Evolutionary conservation across 148 eudicot genomes (phyloP).

Genomic region (Vaccinium corymbosum): DNA sequence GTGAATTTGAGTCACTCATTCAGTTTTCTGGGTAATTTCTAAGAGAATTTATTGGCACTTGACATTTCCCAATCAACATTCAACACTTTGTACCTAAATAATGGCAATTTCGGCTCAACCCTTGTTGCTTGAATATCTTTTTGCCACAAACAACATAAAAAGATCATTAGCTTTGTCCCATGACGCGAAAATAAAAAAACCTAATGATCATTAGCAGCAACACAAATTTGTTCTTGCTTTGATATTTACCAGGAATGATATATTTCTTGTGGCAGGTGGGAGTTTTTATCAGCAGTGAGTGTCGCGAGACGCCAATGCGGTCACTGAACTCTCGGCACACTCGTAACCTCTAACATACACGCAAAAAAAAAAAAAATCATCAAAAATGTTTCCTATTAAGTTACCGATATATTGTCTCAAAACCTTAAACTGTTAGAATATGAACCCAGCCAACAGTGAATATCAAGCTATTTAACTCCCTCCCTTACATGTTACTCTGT

Average conservation of each 20-base stretch:
- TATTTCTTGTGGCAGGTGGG: conserved; percentile 39
- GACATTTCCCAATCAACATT: too few species aligned
- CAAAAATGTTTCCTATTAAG: neutral
- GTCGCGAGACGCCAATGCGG: conserved; percentile 24
- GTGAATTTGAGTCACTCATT: too few species aligned
- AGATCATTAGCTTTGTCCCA: neutral
- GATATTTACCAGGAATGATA: conserved; percentile 28
- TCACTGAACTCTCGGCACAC: conserved; percentile 20
- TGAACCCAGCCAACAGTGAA: neutral
- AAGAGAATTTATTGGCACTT: too few species aligned
- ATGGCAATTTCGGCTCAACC: conserved; percentile 6
- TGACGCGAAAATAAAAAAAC: neutral
- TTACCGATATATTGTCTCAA: neutral
- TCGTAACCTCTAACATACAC: conserved; percentile 25
- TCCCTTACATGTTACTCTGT: neutral
- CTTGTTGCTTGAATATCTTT: conserved; percentile 14
- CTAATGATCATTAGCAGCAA: neutral
- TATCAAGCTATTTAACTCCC: neutral
- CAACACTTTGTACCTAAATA: conserved; percentile 14
- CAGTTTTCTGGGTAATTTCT: too few species aligned
- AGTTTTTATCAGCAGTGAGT: conserved; percentile 26
- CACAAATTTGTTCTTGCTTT: neutral
- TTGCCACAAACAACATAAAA: neutral
- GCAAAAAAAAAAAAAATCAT: neutral
- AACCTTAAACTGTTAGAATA: neutral